Percentiles rank a stretch among this genome's conserved stretches.
These are phyloP conservation scores for Puccinia hordei DNA, from an alignment of 1,284 basidiomycete genomes.

Conservation along the genomic window DNA sequence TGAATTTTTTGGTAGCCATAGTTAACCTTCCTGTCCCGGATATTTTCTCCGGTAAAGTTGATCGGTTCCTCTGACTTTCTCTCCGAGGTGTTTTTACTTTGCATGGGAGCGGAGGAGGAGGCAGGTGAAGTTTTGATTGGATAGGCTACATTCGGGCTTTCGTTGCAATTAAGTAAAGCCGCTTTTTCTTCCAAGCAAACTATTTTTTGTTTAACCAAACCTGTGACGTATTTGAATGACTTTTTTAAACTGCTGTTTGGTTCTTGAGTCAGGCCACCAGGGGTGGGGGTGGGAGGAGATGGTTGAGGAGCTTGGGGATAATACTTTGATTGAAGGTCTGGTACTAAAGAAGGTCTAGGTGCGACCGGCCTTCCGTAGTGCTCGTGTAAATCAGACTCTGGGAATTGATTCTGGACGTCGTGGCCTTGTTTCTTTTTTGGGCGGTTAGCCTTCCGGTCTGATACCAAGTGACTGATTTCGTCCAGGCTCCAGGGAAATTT, in stretches of 20 bases:
- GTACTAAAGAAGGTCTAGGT: not conserved
- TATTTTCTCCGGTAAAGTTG: not conserved
- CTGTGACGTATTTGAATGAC: constrained; percentile 11
- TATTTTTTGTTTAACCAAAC: constrained; percentile 3
- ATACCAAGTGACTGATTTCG: constrained; percentile 18
- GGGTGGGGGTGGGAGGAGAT: not conserved
- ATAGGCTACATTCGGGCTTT: not conserved
- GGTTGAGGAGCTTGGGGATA: not conserved
- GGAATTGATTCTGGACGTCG: not conserved
- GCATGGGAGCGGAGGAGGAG: not conserved
- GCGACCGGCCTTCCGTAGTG: not conserved
- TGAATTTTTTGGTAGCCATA: not conserved
- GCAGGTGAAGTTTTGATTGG: not conserved
- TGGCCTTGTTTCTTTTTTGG: not conserved
- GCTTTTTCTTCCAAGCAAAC: constrained; percentile 25
- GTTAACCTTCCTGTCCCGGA: not conserved
- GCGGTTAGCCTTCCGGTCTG: constrained; percentile 12
- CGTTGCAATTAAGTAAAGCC: not conserved
- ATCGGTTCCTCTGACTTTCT: not conserved
- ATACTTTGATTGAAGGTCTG: not conserved
- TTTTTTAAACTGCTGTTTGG: not conserved
- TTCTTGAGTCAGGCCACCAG: constrained; percentile 4
- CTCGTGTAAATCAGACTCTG: not conserved
- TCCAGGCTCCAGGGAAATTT: constrained; percentile 27
- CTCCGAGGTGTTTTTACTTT: not conserved